Conservation (phyloP, 306 rosid genomes). For the Vachellia collinsii region DNA sequence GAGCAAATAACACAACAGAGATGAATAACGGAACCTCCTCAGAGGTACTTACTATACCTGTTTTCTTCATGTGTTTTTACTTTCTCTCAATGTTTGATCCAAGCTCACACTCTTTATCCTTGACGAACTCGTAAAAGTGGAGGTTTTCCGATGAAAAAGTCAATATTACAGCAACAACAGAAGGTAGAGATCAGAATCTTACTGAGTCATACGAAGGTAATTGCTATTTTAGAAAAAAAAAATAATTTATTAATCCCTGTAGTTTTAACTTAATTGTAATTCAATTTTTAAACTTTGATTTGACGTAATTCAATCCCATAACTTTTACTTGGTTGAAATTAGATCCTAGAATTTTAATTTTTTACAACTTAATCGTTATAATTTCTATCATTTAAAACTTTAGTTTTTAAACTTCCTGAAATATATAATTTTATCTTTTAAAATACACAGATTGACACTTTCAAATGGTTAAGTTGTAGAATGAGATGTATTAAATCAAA, state of each 20-base stretch:
- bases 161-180: constrained; percentile 2
- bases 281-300: too few relatives aligned
- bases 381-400: too few relatives aligned
- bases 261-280: too few relatives aligned
- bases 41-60: constrained; percentile 3
- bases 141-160: not conserved
- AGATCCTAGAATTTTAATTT: too few relatives aligned
- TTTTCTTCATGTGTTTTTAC: not conserved
- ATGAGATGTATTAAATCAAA: too few relatives aligned
- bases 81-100: not conserved
- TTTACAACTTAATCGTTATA: too few relatives aligned
- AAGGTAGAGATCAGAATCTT: constrained; percentile 23
- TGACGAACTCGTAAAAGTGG: constrained; percentile 1
- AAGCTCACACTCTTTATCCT: not conserved
- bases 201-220: constrained; percentile 34
- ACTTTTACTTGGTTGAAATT: too few relatives aligned
- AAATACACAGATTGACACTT: too few relatives aligned
- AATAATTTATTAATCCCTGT: too few relatives aligned
- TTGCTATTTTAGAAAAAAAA: not conserved
- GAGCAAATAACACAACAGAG: constrained; percentile 3
- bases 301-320: too few relatives aligned
- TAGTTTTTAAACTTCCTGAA: not conserved
- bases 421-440: too few relatives aligned
- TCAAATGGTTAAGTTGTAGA: too few relatives aligned
- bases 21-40: not conserved